Percentiles rank a stretch among this genome's conserved stretches.
phyloP scores from a whole-genome alignment of 345 rosid species.

The Pistacia vera region DNA sequence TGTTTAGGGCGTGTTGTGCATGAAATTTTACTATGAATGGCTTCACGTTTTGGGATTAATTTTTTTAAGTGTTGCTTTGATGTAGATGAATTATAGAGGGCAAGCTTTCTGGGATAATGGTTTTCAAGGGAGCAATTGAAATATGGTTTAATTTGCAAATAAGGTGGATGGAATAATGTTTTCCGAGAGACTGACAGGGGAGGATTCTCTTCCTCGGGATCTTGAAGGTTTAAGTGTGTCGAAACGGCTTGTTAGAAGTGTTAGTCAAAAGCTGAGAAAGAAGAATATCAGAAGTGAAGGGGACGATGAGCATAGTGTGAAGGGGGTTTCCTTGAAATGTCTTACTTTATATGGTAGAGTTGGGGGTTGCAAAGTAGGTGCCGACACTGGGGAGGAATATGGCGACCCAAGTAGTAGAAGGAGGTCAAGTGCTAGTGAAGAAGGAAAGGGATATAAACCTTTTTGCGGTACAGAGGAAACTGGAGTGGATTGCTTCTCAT shows the following conservation, averaged over 20 bases:
- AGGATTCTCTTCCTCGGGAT: constrained; percentile 60
- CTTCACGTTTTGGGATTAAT: not conserved
- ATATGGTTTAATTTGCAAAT: constrained; percentile 15
- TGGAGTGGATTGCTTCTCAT: constrained; percentile 82
- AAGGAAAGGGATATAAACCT: constrained; percentile 57
- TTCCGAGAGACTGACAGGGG: constrained; percentile 50
- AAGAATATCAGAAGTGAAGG: constrained; percentile 50
- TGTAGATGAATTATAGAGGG: constrained; percentile 11
- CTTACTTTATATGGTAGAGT: constrained; percentile 73
- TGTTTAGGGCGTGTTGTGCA: not conserved
- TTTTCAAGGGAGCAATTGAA: constrained; percentile 18
- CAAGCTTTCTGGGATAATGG: constrained; percentile 3
- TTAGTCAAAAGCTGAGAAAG: constrained; percentile 75
- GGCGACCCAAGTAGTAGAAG: constrained; percentile 77
- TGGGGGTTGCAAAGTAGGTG: constrained; percentile 96
- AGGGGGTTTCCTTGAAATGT: constrained; percentile 66
- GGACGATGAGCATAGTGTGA: constrained; percentile 54
- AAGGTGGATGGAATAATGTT: constrained; percentile 37
- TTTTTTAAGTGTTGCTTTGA: not conserved
- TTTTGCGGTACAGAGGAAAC: constrained; percentile 74
- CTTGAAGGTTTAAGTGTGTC: constrained; percentile 74
- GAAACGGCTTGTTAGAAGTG: constrained; percentile 71
- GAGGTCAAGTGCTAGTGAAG: constrained; percentile 83
- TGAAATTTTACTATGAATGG: not conserved
- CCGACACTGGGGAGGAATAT: constrained; percentile 76